Percentiles rank a stretch among this genome's conserved stretches.
Conservation (phyloP, 257 asterid species). For the Voacanga thouarsii region DNA sequence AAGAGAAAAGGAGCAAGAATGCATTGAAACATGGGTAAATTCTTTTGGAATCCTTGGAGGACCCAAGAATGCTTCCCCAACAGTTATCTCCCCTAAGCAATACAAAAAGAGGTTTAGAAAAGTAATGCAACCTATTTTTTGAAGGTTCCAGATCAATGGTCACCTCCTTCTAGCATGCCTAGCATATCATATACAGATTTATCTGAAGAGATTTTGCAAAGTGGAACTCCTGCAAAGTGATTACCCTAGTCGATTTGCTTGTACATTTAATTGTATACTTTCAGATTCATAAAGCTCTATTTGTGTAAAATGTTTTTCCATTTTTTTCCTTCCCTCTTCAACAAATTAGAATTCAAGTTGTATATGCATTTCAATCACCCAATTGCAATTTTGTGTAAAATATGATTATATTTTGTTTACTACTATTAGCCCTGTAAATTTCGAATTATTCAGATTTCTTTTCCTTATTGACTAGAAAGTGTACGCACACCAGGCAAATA, state of each 20-base stretch:
- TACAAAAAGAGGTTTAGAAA: constrained; percentile 93
- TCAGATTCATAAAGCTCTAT: constrained; percentile 22
- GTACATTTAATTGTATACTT: constrained; percentile 25
- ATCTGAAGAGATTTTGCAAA: constrained; percentile 45
- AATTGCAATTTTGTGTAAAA: constrained; percentile 32
- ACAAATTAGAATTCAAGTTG: no score
- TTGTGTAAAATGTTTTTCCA: no score
- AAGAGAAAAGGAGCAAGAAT: background rate
- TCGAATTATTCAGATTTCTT: background rate
- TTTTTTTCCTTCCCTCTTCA: constrained; percentile 20
- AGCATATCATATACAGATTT: constrained; percentile 64
- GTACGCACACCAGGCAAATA: background rate
- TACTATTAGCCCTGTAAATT: background rate
- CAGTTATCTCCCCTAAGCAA: constrained; percentile 88
- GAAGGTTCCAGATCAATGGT: constrained; percentile 98
- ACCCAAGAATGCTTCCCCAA: constrained; percentile 71
- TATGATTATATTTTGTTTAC: background rate
- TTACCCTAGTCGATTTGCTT: constrained; percentile 18
- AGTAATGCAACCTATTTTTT: constrained; percentile 90
- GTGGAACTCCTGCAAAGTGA: constrained; percentile 22
- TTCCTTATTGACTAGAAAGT: no score
- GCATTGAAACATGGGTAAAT: constrained; percentile 93
- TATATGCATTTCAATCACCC: constrained; percentile 30
- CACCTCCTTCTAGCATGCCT: constrained; percentile 51
- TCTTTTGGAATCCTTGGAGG: constrained; percentile 96